A percentile compares a stretch with the other conserved stretches of the same genome.
phyloP scores from a whole-genome alignment of 768 basidiomycete genomes.

The Auricularia sp. region DNA sequence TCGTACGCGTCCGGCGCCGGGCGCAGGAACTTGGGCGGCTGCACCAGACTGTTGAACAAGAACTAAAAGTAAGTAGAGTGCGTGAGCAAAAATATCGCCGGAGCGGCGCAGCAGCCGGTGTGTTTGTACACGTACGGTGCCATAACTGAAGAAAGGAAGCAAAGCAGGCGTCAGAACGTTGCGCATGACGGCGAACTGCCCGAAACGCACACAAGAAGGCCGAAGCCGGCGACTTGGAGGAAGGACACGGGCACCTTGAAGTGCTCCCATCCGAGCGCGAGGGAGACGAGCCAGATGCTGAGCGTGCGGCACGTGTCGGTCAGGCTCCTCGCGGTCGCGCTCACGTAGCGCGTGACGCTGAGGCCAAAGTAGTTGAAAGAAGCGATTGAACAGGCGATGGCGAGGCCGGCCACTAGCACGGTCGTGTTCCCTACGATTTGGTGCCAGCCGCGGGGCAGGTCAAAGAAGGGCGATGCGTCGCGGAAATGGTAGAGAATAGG shows the following conservation, averaged over 20 bases:
- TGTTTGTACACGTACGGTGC: conserved; percentile 48
- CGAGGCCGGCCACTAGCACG: conserved; percentile 58
- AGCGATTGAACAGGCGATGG: conserved; percentile 66
- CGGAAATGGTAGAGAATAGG: conserved; percentile 64
- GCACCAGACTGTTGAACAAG: conserved; percentile 81
- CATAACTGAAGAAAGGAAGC: conserved; percentile 46
- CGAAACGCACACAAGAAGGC: conserved; percentile 71
- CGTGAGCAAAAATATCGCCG: conserved; percentile 6
- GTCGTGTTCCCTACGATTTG: conserved; percentile 75
- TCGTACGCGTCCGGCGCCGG: conserved; percentile 22
- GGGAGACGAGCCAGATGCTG: conserved; percentile 89
- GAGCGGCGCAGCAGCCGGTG: conserved; percentile 7
- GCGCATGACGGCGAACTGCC: too few species aligned
- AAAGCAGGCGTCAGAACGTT: not conserved
- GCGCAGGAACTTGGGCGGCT: conserved; percentile 52
- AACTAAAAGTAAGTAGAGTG: conserved; percentile 37
- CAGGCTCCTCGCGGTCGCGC: conserved; percentile 83
- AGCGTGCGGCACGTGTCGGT: conserved; percentile 94
- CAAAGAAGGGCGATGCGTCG: conserved; percentile 47
- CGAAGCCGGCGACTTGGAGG: conserved; percentile 78
- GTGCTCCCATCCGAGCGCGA: conserved; percentile 84
- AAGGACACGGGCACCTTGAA: conserved; percentile 74
- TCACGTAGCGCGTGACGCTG: conserved; percentile 86
- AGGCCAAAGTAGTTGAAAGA: conserved; percentile 86
- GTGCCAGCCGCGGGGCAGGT: conserved; percentile 79